A percentile compares a stretch with the other conserved stretches of the same genome.
Evolutionary conservation across 1,284 basidiomycete genomes (phyloP).

Genomic region (Ustilago shanxiensis): DNA sequence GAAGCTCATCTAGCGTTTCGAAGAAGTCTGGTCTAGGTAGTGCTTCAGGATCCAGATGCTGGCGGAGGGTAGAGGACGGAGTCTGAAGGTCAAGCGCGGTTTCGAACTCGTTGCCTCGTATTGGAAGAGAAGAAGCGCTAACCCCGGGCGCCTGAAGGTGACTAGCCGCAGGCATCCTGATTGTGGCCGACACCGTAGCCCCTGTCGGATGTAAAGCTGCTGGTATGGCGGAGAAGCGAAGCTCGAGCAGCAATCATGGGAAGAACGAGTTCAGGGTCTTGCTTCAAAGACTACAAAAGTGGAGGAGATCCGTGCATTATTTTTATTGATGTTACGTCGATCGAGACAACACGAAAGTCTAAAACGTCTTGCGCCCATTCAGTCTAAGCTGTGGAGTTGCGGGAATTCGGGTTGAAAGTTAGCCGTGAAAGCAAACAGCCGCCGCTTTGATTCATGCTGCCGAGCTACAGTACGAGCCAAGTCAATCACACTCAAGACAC

Average conservation of each 20-base stretch:
- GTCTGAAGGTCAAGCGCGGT: conserved; percentile 27
- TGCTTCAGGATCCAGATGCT: conserved; percentile 41
- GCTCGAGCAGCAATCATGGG: not conserved
- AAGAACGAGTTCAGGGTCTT: conserved; percentile 21
- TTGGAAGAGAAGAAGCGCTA: too few species aligned
- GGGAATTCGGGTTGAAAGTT: conserved; percentile 3
- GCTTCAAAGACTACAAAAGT: too few species aligned
- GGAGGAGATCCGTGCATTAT: conserved; percentile 13
- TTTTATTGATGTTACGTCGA: not conserved
- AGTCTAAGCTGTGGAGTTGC: not conserved
- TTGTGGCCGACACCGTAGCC: too few species aligned
- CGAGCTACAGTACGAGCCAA: conserved; percentile 6
- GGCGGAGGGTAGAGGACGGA: conserved; percentile 28
- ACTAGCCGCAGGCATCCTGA: conserved; percentile 28
- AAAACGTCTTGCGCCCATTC: not conserved
- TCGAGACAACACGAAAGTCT: not conserved
- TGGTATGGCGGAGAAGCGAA: not conserved
- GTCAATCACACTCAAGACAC: too few species aligned
- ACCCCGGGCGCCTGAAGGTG: not conserved
- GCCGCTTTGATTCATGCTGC: not conserved
- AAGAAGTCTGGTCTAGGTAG: conserved; percentile 43
- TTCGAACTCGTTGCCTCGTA: not conserved
- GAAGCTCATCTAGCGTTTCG: conserved; percentile 39
- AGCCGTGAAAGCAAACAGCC: conserved; percentile 26
- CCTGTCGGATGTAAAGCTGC: too few species aligned